These are phyloP conservation scores for Trichoderma breve DNA, from an alignment of 2,329 filamentous ascomycete genomes.

Conservation along the genomic window DNA sequence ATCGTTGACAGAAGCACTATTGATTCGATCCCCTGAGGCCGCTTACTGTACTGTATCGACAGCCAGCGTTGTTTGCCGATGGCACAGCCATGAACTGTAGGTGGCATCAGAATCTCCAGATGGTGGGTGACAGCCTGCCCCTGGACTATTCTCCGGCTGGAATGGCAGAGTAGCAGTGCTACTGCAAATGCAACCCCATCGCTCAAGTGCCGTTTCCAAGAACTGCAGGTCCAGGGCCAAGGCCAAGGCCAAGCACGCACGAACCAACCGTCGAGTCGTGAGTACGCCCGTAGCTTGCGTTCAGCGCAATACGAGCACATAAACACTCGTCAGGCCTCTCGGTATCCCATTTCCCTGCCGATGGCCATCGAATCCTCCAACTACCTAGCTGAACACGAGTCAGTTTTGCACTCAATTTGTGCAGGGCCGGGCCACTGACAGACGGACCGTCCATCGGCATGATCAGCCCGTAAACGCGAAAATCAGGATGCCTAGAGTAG, in stretches of 20 bases:
- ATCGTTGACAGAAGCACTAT: constrained; percentile 3
- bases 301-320: background rate
- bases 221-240: background rate
- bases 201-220: background rate
- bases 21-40: background rate
- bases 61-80: background rate
- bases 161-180: background rate
- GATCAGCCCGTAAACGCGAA: constrained; percentile 8
- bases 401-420: background rate
- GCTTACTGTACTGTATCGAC: background rate
- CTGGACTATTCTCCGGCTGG: background rate
- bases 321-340: background rate
- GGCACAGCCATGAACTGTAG: background rate
- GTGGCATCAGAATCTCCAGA: background rate
- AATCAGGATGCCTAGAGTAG: background rate
- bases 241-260: background rate
- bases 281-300: background rate
- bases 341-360: background rate
- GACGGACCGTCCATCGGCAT: constrained; percentile 14
- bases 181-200: background rate
- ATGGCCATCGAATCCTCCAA: background rate
- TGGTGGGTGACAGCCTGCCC: background rate
- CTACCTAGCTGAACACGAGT: constrained; percentile 2
- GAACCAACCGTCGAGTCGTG: background rate
- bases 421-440: constrained; percentile 12